Percentiles rank a stretch among this genome's conserved stretches.
Conservation (phyloP, 2,329 filamentous ascomycete species). For the Lachnellula cervina region DNA sequence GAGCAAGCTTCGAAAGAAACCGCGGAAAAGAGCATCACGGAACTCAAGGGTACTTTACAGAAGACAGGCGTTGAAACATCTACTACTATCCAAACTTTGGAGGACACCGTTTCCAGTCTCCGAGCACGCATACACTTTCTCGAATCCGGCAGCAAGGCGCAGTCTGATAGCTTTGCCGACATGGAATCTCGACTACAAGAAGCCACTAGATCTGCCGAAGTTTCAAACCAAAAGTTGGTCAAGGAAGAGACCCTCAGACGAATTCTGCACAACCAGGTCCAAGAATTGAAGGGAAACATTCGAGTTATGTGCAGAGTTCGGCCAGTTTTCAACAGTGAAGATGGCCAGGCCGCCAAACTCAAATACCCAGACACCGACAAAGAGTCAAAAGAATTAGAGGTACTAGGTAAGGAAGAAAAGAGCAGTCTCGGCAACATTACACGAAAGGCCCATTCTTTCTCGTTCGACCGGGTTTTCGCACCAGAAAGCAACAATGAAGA, state of each 20-base stretch:
- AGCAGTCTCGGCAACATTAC: constrained; percentile 72
- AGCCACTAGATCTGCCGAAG: constrained; percentile 63
- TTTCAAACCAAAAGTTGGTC: constrained; percentile 74
- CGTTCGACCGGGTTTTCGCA: constrained; percentile 89
- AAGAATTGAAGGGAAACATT: constrained; percentile 97
- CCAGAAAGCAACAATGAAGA: constrained; percentile 73
- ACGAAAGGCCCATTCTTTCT: constrained; percentile 77
- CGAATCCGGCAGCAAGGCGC: constrained; percentile 83
- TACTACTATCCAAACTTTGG: constrained; percentile 60
- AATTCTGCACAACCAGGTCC: constrained; percentile 94
- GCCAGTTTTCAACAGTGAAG: constrained; percentile 59
- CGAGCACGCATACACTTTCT: constrained; percentile 82
- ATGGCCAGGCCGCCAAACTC: constrained; percentile 65
- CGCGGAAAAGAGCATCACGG: constrained; percentile 45
- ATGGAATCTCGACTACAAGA: constrained; percentile 79
- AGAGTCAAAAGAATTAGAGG: constrained; percentile 80
- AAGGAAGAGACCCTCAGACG: constrained; percentile 87
- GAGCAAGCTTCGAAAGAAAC: constrained; percentile 49
- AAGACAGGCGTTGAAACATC: constrained; percentile 54
- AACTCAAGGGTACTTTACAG: constrained; percentile 32
- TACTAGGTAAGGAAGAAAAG: constrained; percentile 78
- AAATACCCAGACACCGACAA: constrained; percentile 73
- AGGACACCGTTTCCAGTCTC: constrained; percentile 70
- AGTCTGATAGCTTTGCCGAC: constrained; percentile 77
- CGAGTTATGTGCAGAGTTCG: constrained; percentile 96